A percentile compares a stretch with the other conserved stretches of the same genome.
Conservation (phyloP, 1,284 basidiomycete genomes). For the Boletus mariae region DNA sequence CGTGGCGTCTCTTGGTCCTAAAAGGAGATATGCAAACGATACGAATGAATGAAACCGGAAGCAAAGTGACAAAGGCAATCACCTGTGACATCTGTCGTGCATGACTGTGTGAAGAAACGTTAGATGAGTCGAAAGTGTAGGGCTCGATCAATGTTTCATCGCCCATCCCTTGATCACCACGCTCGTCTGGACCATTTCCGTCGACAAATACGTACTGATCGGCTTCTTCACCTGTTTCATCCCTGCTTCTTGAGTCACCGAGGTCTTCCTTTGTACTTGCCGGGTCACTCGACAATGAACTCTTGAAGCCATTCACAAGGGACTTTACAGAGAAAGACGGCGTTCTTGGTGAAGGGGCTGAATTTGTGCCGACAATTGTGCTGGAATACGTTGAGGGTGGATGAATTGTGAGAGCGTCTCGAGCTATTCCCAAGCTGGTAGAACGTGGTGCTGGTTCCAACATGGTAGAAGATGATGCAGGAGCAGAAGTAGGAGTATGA, state of each 20-base stretch:
- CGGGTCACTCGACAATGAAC: constrained; percentile 18
- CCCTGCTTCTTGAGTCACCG: not conserved
- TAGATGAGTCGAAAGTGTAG: constrained; percentile 21
- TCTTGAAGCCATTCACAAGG: constrained; percentile 22
- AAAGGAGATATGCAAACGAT: not conserved
- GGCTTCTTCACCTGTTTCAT: constrained; percentile 10
- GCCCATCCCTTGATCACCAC: constrained; percentile 9
- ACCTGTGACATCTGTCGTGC: constrained; percentile 17
- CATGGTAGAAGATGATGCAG: constrained; percentile 38
- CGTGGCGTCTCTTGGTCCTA: constrained; percentile 18
- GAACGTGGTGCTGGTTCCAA: constrained; percentile 31
- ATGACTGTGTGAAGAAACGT: constrained; percentile 16
- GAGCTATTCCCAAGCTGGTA: constrained; percentile 16
- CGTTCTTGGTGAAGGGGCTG: constrained; percentile 12
- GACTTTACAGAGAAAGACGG: constrained; percentile 26
- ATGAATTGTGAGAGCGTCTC: constrained; percentile 9
- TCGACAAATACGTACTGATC: constrained; percentile 30
- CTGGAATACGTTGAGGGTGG: constrained; percentile 14
- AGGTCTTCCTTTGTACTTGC: constrained; percentile 8
- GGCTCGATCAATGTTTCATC: constrained; percentile 22
- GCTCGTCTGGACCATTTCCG: constrained; percentile 11
- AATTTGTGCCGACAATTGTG: constrained; percentile 3
- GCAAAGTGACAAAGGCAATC: not conserved
- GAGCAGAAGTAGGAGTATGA: constrained; percentile 29
- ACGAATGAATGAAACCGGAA: not conserved